Conservation (phyloP, 371 early-diverging fungal species). For the Umbelopsis sp. region DNA sequence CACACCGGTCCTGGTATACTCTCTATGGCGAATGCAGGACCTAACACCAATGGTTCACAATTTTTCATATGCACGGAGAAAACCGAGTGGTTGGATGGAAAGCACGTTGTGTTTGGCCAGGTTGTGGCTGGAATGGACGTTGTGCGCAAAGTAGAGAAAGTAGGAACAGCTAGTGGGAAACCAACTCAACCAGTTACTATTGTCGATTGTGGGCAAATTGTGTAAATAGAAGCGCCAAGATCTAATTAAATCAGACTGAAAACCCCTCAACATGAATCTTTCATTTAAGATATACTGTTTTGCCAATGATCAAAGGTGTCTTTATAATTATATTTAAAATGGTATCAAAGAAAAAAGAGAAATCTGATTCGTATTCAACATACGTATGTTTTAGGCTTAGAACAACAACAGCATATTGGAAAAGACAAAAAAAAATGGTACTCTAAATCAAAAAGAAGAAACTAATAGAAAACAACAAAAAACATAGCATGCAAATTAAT, state of each 20-base stretch:
- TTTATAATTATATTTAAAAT: background rate
- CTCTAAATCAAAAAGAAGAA: background rate
- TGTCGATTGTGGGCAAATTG: conserved; percentile 61
- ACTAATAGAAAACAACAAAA: conserved; percentile 13
- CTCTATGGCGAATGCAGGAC: conserved; percentile 98
- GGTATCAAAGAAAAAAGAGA: background rate
- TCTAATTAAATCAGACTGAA: no score
- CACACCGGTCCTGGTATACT: conserved; percentile 80
- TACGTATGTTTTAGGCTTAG: background rate
- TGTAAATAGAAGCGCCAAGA: background rate
- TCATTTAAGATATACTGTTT: background rate
- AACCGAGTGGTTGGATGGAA: conserved; percentile 95
- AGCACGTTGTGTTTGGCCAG: conserved; percentile 99
- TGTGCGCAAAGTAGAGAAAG: conserved; percentile 74
- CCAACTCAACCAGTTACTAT: conserved; percentile 61
- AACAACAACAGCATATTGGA: conserved; percentile 11
- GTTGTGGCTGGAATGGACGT: conserved; percentile 83
- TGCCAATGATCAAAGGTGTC: background rate
- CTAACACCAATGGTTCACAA: conserved; percentile 97
- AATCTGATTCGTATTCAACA: background rate
- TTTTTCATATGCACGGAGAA: conserved; percentile 95
- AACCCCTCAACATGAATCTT: no score
- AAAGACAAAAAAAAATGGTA: background rate
- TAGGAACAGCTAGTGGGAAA: conserved; percentile 63
- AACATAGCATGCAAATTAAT: conserved; percentile 12